phyloP scores from a whole-genome alignment of 2,329 filamentous ascomycete species.

The Phoma sp. region DNA sequence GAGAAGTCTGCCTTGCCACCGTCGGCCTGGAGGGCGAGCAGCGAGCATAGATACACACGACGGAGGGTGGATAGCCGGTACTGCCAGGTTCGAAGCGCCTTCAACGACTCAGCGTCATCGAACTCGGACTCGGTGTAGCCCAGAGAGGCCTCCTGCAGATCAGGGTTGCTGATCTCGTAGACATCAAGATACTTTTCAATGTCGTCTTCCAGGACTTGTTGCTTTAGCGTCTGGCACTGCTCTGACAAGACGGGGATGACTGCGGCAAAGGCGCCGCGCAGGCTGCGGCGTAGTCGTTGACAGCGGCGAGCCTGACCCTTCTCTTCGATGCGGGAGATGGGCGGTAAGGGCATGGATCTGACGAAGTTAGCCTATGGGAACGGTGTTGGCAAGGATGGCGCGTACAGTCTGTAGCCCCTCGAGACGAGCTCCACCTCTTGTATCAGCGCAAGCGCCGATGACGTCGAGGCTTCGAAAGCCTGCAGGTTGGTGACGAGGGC shows the following conservation, averaged over 20 bases:
- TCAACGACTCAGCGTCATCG: constrained; percentile 79
- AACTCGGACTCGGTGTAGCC: constrained; percentile 70
- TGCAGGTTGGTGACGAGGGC: constrained; percentile 76
- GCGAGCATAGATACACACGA: constrained; percentile 85
- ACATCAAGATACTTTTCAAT: constrained; percentile 89
- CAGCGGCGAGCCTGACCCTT: constrained; percentile 80
- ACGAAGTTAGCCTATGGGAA: background rate
- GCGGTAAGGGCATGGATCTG: constrained; percentile 86
- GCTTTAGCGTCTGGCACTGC: constrained; percentile 71
- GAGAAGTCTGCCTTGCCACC: constrained; percentile 77
- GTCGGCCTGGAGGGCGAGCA: constrained; percentile 84
- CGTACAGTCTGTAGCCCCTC: constrained; percentile 83
- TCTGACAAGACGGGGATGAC: constrained; percentile 76
- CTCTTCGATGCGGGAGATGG: constrained; percentile 90
- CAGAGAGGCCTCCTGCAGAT: constrained; percentile 53
- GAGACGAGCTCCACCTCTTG: constrained; percentile 97
- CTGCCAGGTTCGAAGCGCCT: constrained; percentile 69
- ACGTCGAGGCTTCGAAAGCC: constrained; percentile 78
- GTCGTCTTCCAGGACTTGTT: constrained; percentile 78
- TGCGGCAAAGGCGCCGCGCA: constrained; percentile 72
- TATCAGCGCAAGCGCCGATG: constrained; percentile 79
- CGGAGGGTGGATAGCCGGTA: constrained; percentile 81
- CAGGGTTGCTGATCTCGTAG: constrained; percentile 57
- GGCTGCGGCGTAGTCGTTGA: constrained; percentile 75
- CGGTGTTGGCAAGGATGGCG: constrained; percentile 13